Conservation (phyloP, 225 moss, liverwort and hornwort species). For the Marchantia paleacea region DNA sequence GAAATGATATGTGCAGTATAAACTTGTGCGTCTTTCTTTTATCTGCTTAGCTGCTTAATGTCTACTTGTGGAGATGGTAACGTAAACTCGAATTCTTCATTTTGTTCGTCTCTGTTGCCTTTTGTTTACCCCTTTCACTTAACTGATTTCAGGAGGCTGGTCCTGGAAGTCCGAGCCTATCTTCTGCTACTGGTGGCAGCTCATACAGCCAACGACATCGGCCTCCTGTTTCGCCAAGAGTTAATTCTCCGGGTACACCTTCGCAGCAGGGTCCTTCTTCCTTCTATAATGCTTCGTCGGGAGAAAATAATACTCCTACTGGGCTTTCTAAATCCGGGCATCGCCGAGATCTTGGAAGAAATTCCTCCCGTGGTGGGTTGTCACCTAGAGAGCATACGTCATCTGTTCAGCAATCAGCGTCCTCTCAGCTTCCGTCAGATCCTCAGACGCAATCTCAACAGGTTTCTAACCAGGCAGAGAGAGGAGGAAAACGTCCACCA, state of each 20-base stretch:
- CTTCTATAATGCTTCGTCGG: constrained; percentile 45
- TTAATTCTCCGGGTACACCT: constrained; percentile 37
- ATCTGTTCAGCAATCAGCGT: constrained; percentile 30
- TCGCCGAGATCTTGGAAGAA: constrained; percentile 53
- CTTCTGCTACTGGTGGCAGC: constrained; percentile 32
- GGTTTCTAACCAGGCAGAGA: constrained; percentile 50
- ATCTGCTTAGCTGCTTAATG: too few species aligned
- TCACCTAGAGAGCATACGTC: constrained; percentile 46
- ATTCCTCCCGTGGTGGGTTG: constrained; percentile 45
- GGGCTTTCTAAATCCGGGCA: constrained; percentile 53
- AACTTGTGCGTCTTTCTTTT: too few species aligned
- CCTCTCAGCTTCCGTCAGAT: constrained; percentile 40
- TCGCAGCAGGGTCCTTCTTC: constrained; percentile 44
- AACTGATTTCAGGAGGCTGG: constrained; percentile 50
- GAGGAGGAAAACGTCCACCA: constrained; percentile 88
- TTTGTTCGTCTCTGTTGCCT: neutral
- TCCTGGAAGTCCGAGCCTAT: constrained; percentile 37
- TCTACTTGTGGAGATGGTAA: too few species aligned
- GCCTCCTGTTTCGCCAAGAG: constrained; percentile 55
- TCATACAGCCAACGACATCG: constrained; percentile 59
- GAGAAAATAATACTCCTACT: constrained; percentile 32
- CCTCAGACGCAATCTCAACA: constrained; percentile 47
- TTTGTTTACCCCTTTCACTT: neutral
- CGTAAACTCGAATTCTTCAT: too few species aligned
- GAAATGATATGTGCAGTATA: too few species aligned